phyloP scores from a whole-genome alignment of 345 rosid genomes.

The Arabidopsis suecica region DNA sequence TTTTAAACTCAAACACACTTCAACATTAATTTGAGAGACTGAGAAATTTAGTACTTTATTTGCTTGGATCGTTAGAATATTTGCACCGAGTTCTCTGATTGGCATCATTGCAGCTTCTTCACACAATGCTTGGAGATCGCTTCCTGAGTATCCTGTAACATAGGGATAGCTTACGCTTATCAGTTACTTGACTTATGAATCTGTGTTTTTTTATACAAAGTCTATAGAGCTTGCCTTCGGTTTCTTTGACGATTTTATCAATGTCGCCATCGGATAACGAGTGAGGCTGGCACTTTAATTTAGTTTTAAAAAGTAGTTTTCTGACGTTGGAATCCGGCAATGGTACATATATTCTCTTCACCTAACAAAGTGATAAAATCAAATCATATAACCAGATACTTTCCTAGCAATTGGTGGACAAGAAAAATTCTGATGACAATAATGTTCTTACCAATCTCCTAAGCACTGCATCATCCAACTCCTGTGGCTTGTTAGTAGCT shows the following conservation, averaged over 20 bases:
- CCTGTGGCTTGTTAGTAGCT: slow-evolving; percentile 98
- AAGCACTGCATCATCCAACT: slow-evolving; percentile 94
- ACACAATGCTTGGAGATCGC: slow-evolving; percentile 96
- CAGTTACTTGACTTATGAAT: slow-evolving; percentile 3
- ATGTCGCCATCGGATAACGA: slow-evolving; percentile 80
- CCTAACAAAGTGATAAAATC: slow-evolving; percentile 48
- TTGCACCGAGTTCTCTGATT: slow-evolving; percentile 90
- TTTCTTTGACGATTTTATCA: slow-evolving; percentile 77
- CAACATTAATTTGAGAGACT: slow-evolving; percentile 4
- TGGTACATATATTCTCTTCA: slow-evolving; percentile 91
- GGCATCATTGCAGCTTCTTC: slow-evolving; percentile 99
- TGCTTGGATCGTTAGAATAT: slow-evolving; percentile 78
- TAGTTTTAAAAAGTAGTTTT: slow-evolving; percentile 69
- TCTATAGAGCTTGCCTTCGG: slow-evolving; percentile 65
- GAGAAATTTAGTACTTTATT: slow-evolving; percentile 62
- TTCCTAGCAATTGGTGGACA: not conserved
- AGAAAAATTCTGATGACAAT: slow-evolving; percentile 3
- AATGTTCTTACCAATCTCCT: slow-evolving; percentile 79
- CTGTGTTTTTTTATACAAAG: not conserved
- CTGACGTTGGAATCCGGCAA: slow-evolving; percentile 82
- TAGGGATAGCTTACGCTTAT: not conserved
- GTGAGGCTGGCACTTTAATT: slow-evolving; percentile 78
- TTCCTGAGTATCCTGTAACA: slow-evolving; percentile 88
- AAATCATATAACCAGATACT: not conserved
- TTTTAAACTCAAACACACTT: not conserved